A percentile compares a stretch with the other conserved stretches of the same genome.
Conservation (phyloP, 2,329 filamentous ascomycete genomes). For the Cercospora sojina region DNA sequence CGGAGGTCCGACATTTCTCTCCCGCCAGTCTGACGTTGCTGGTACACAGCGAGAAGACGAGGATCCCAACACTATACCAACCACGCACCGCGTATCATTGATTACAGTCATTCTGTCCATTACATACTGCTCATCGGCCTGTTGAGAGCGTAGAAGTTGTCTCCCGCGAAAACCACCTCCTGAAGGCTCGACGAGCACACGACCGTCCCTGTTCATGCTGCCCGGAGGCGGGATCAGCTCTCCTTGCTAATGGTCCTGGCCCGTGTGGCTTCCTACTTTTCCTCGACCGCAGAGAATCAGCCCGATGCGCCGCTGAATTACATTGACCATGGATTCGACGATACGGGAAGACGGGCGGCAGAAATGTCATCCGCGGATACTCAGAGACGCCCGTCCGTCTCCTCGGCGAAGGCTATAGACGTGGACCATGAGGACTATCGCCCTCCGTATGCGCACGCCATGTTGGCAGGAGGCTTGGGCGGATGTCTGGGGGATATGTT, state of each 20-base stretch:
- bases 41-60: not conserved
- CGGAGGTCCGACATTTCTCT: not conserved
- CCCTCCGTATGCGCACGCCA: constrained; percentile 59
- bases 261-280: constrained; percentile 50
- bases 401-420: constrained; percentile 25
- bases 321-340: constrained; percentile 40
- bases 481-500: constrained; percentile 93
- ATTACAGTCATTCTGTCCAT: not conserved
- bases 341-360: constrained; percentile 36
- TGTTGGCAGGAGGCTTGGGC: constrained; percentile 91
- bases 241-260: constrained; percentile 50
- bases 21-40: not conserved
- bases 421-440: constrained; percentile 45
- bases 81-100: not conserved
- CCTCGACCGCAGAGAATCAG: constrained; percentile 30
- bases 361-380: constrained; percentile 38
- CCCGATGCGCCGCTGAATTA: constrained; percentile 34
- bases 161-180: not conserved
- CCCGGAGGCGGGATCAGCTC: not conserved
- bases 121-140: not conserved
- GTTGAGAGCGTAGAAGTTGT: not conserved
- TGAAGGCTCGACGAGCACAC: not conserved
- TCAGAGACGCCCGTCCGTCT: constrained; percentile 6
- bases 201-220: constrained; percentile 4
- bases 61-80: not conserved